Evolutionary conservation across 768 basidiomycete genomes (phyloP), one percentile per base, ranked within the genome.

Genomic region (Pulveroboletus sp.): DNA sequence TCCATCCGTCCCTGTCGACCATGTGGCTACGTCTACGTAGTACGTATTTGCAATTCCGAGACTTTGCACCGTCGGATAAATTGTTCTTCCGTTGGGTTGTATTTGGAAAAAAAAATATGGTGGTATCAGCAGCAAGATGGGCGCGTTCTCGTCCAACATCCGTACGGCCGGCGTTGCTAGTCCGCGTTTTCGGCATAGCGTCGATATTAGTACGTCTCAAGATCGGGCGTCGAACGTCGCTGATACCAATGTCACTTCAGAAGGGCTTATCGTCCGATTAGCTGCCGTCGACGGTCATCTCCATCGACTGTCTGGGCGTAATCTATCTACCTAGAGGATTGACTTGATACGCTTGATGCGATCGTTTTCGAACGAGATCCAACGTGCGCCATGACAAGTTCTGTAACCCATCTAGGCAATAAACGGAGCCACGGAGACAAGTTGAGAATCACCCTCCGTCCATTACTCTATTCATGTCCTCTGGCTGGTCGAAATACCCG

Each of bases 1-100:
- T 58, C 51, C 37, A 14, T 49, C 39, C 35, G 26, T 45, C 44
- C 44, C 43, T 48, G 14, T 12, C 19, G 19, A 37, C 48, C 29
- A 14, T 31, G 4, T 45, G 19, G 5, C 23, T 14, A 38, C n/a
- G n/a, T n/a, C n/a, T n/a, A n/a, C n/a, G n/a, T n/a, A 23, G 20
- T 19, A 20, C 43, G 23, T 19, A 35, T 35, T 20, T 20, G 26
- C 10, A 17, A 20, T 27, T n/a, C 39, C 26, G 19, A 43, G 44
- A 24, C 17, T 8, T 32, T 26, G 35, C 19, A 11, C n/a, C 41
- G 39, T 27, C 55, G 48, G 55, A 56, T 49, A 19, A 43, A 29
- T 16, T 8, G 6, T 14, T 7, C 13, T 13, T n/a, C 6, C 45
- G 38, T 24, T 29, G 5, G 30, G 24, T 43, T 11, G 35, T 11